Base-by-base conservation (phyloP, 495 filamentous ascomycete species). In the Xylaria cubensis region DNA sequence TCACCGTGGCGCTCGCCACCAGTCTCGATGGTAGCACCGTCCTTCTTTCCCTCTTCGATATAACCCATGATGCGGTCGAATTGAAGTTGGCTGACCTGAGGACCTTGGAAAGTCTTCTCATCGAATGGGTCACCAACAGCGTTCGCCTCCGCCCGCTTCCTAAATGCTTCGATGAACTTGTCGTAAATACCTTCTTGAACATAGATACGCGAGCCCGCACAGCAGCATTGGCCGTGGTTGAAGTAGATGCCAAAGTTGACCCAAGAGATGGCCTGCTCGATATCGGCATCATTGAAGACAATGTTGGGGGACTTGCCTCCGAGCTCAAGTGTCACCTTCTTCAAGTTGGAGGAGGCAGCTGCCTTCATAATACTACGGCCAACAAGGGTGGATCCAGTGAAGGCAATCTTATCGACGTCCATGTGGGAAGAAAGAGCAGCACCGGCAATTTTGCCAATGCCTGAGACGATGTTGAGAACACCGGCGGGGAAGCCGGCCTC, bases 221-320 rank as follows among this genome's bases (percentile, higher is more conserved):
- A 98, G 92, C 95, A 98, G 90, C 92, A 94, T 85, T 98, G 96
- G 80, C 95, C 95, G 86, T 98, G 96, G 89, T 98, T 98, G 88
- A 88, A 98, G 92, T 94, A 98, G 80, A 98, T 97, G 81, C 95
- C 95, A 72, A 96, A 97, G 92, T 98, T 98, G 82, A 95, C 93
- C 95, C 95, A 98, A 21, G 91, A 93, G 83, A 98, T 95, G 72
- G 95, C 94, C 80, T 97, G 92, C 76, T 98, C 94, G 76, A 98
- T 95, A 78, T 98, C 91, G 68, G 95, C 95, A 77, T 98, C 95
- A 78, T 95, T 87, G 84, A 98, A 98, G 80, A 98, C 90, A 73
- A 98, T 97, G 88, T 98, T 98, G 73, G 95, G 95, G 68, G 93
- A 97, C 90, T 98, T 98, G 84, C 95, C 95, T 81, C 95, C 95